Percentiles rank a stretch among this genome's conserved stretches.
These are phyloP conservation scores for Picea abies DNA, from an alignment of 83 land plant genomes.

Conservation along the genomic window DNA sequence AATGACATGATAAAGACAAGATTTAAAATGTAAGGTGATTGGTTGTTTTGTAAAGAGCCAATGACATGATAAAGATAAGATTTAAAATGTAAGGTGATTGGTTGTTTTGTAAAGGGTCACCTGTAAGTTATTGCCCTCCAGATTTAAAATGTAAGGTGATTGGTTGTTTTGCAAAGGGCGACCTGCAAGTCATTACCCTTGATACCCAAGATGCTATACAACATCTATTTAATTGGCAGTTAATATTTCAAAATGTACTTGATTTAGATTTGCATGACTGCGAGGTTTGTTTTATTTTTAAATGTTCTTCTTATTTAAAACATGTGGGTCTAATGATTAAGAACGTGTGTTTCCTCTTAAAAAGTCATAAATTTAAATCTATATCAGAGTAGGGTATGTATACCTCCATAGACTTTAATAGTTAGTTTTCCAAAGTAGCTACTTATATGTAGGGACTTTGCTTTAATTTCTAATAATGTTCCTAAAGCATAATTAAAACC, in stretches of 20 bases:
- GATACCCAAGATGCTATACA: conserved; percentile 88
- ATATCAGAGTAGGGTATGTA: too few relatives aligned
- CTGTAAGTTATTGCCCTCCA: too few relatives aligned
- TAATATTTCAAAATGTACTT: conserved; percentile 64
- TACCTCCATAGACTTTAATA: too few relatives aligned
- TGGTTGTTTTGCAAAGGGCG: conserved; percentile 16
- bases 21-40: background rate
- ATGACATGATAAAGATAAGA: too few relatives aligned
- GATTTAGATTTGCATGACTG: conserved; percentile 58
- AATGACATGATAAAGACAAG: background rate
- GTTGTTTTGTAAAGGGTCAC: background rate
- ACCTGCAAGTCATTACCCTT: conserved; percentile 84
- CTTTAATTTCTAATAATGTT: too few relatives aligned
- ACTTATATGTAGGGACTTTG: too few relatives aligned
- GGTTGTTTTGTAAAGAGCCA: background rate
- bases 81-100: background rate
- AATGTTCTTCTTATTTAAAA: too few relatives aligned
- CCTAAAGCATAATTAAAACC: too few relatives aligned
- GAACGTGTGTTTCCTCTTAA: too few relatives aligned
- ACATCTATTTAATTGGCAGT: conserved; percentile 76
- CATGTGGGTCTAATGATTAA: too few relatives aligned
- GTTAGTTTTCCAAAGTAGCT: too few relatives aligned
- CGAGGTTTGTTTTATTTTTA: conserved; percentile 36
- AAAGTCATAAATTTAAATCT: too few relatives aligned
- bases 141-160: background rate